These are phyloP conservation scores for Aspergillus flavus DNA, from an alignment of 2,329 filamentous ascomycete genomes.

Conservation along the genomic window DNA sequence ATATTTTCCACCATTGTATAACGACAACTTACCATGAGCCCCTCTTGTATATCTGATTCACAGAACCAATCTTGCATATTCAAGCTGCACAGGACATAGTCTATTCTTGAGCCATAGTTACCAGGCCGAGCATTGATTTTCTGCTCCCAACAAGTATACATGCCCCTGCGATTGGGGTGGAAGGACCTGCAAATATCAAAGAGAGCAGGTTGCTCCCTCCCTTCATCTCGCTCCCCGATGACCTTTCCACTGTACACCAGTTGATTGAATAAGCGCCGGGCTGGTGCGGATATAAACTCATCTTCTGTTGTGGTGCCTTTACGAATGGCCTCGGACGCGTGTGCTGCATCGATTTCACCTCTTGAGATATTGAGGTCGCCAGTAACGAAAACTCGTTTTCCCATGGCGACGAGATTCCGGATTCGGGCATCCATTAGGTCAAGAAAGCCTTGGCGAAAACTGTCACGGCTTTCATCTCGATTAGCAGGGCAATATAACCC, in stretches of 20 bases:
- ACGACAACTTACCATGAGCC: constrained; percentile 63
- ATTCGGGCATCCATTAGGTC: constrained; percentile 79
- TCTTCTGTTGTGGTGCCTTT: constrained; percentile 70
- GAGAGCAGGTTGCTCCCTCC: constrained; percentile 70
- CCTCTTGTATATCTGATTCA: constrained; percentile 86
- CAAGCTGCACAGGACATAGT: constrained; percentile 85
- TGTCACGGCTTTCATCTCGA: constrained; percentile 78
- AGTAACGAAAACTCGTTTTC: constrained; percentile 81
- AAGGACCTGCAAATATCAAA: constrained; percentile 84
- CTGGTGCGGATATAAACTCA: constrained; percentile 72
- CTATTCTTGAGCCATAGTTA: constrained; percentile 90
- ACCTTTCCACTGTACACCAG: constrained; percentile 75
- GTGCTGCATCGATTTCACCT: constrained; percentile 74
- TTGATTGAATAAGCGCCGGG: constrained; percentile 80
- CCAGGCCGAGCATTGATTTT: constrained; percentile 93
- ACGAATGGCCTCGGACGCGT: constrained; percentile 68
- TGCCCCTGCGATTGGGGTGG: constrained; percentile 76
- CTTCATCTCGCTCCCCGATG: constrained; percentile 64
- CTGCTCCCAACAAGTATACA: constrained; percentile 98
- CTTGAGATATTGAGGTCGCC: constrained; percentile 85
- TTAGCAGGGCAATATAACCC: constrained; percentile 92
- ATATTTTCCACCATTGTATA: background rate
- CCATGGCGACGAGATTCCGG: constrained; percentile 76
- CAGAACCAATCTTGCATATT: constrained; percentile 79
- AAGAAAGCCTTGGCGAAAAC: constrained; percentile 80